Base-by-base conservation (phyloP, 805 yeast genomes). In the Candida hungchunana region DNA sequence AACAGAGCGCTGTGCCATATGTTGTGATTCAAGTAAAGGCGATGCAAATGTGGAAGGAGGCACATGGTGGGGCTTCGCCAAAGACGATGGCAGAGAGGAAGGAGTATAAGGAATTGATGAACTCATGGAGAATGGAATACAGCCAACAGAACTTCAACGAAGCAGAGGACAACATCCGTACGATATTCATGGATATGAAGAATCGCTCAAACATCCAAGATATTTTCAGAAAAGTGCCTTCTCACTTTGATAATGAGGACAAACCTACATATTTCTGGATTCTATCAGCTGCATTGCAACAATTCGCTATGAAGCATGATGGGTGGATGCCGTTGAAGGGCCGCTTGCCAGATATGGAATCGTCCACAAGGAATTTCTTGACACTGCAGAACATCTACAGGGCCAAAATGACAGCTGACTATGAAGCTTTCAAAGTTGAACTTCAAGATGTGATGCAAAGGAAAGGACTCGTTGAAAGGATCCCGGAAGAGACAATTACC, bases 311-410 rank as follows among this genome's bases (percentile, higher is more conserved):
- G 16, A 50, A 56, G 13, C 51, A 59, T 30, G 47, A 53, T 4
- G 60, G 64, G 1, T 54, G 61, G 5, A 62, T 85, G n/a, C 95
- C 96, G 0, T 58, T 86, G 2, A 67, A 80, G 3, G 96, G 95
- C 0, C 70, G 63, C 1, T 53, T 89, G 6, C 95, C 96, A 0
- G 97, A 89, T 55, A 90, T 90, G 96, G 82, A 84, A 15, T 75
- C 95, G 0, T 76, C 78, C 42, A 80, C 96, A 0, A 57, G 60
- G 7, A 65, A 65, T 37, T 90, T 83, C 55, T 64, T 81, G 3
- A 56, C 50, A 7, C 58, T 90, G 24, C 82, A 79, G 53, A 51
- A 51, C 0, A 47, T 86, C 4, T 90, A 85, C 52, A 56, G 68
- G 13, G 60, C 54, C 1, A 81, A 80, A 49, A 79, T 83, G 2